phyloP scores from a whole-genome alignment of 306 rosid species.

The Alnus rubra region DNA sequence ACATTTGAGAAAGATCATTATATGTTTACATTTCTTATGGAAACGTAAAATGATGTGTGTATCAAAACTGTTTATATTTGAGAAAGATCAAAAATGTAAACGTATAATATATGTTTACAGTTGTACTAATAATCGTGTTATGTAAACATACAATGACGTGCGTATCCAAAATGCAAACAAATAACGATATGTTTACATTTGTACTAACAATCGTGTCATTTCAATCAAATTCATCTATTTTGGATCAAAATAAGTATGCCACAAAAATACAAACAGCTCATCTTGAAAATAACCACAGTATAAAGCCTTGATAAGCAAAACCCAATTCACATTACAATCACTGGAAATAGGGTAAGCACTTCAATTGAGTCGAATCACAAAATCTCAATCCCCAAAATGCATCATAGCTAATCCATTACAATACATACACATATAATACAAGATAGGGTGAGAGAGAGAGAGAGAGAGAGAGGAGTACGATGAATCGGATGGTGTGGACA shows the following conservation, averaged over 20 bases:
- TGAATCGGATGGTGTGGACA: slow-evolving; percentile 84
- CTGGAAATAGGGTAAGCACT: not conserved
- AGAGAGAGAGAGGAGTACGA: slow-evolving; percentile 51
- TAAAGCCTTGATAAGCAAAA: not conserved
- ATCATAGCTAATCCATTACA: not conserved
- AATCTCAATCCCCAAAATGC: slow-evolving; percentile 10
- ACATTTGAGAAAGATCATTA: too few species aligned
- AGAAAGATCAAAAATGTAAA: too few species aligned
- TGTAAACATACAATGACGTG: too few species aligned
- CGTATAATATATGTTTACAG: too few species aligned
- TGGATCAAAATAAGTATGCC: not conserved
- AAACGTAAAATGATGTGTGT: too few species aligned
- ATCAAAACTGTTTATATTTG: too few species aligned
- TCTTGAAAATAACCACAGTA: not conserved
- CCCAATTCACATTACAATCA: not conserved
- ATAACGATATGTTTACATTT: too few species aligned
- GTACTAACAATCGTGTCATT: too few species aligned
- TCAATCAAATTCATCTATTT: too few species aligned
- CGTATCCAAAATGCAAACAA: too few species aligned
- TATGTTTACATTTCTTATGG: too few species aligned
- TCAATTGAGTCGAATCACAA: slow-evolving; percentile 1
- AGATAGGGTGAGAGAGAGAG: not conserved
- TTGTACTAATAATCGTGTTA: too few species aligned
- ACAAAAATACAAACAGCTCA: not conserved
- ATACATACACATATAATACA: not conserved